phyloP scores from a whole-genome alignment of 2,329 filamentous ascomycete species.

The Beauveria sp. region DNA sequence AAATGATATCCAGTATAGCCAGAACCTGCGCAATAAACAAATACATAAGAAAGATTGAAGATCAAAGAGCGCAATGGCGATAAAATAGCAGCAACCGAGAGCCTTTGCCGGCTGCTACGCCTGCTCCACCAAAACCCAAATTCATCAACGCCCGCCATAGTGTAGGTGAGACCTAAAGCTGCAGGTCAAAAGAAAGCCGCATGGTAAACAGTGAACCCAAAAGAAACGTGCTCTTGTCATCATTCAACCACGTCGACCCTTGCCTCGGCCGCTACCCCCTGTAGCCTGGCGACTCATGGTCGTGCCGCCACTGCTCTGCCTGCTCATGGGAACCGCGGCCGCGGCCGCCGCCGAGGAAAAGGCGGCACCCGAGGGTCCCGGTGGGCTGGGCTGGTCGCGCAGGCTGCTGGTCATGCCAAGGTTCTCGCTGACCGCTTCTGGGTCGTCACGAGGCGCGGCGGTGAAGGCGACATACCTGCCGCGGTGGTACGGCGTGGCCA shows the following conservation, averaged over 20 bases:
- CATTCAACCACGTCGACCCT: conserved; percentile 26
- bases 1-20: background rate
- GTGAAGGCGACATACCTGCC: conserved; percentile 42
- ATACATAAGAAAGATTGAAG: background rate
- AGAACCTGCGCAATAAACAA: background rate
- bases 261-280: conserved; percentile 41
- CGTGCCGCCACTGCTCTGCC: conserved; percentile 45
- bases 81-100: background rate
- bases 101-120: background rate
- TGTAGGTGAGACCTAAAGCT: background rate
- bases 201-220: background rate
- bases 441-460: conserved; percentile 37
- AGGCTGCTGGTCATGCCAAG: conserved; percentile 41
- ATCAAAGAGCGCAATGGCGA: background rate
- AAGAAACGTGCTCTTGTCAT: background rate
- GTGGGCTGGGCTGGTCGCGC: conserved; percentile 32
- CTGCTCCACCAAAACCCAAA: background rate
- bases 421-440: conserved; percentile 41
- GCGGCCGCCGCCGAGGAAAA: conserved; percentile 29
- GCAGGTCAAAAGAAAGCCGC: background rate
- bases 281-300: conserved; percentile 50
- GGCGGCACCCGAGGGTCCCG: conserved; percentile 18
- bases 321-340: conserved; percentile 44
- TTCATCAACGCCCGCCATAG: conserved; percentile 5
- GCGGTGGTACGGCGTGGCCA: conserved; percentile 39